Evolutionary conservation across 345 rosid genomes (phyloP).

Genomic region (Syzygium aqueum): DNA sequence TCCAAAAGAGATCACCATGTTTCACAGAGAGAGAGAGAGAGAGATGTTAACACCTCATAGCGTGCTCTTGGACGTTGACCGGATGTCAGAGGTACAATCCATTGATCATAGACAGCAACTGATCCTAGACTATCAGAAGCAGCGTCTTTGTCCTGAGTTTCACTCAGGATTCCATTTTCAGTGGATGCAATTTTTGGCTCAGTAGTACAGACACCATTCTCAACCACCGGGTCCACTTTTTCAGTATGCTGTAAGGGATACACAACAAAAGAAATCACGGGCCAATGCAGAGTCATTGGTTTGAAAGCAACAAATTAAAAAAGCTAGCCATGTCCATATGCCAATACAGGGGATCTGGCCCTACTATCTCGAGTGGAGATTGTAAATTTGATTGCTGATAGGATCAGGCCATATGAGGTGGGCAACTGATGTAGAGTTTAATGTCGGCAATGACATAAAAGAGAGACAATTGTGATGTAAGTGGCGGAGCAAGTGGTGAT

Average conservation of each 20-base stretch:
- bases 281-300: neutral
- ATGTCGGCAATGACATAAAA: neutral
- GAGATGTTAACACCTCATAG: constrained; percentile 61
- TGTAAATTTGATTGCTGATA: neutral
- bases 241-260: constrained; percentile 34
- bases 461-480: neutral
- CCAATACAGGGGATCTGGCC: neutral
- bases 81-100: constrained; percentile 71
- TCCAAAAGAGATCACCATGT: neutral
- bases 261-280: neutral
- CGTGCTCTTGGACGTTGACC: constrained; percentile 86
- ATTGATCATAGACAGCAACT: constrained; percentile 79
- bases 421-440: neutral
- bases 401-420: neutral
- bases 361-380: neutral
- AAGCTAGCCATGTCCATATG: neutral
- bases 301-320: neutral
- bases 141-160: constrained; percentile 90
- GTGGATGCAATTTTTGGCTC: constrained; percentile 62
- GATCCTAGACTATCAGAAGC: constrained; percentile 74
- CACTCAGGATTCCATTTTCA: constrained; percentile 57
- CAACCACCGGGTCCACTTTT: constrained; percentile 40
- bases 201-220: constrained; percentile 50
- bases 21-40: neutral
- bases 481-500: neutral